Base-by-base conservation (phyloP, 768 basidiomycete genomes). In the Myochromella boudieri region DNA sequence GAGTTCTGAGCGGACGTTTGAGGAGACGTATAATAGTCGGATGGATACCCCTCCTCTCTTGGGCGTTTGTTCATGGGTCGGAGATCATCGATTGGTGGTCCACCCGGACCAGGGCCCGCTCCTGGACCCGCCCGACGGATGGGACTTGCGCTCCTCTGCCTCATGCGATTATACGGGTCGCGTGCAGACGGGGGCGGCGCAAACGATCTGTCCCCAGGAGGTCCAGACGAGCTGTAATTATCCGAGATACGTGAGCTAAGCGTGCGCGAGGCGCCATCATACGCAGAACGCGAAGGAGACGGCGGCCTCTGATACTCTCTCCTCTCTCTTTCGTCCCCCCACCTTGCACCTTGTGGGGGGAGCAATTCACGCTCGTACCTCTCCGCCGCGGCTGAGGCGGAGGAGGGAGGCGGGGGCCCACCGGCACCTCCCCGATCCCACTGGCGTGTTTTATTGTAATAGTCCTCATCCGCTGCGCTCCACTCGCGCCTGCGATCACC, bases 81-180 rank as follows among this genome's bases (percentile, higher is more conserved):
- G 18, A 62, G 18, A 34, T 75, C 76, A 18, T 73, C 75, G 1
- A 62, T 52, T 8, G 62, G 46, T 3, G 52, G 57, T 11, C 59
- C 64, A 0, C 61, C 65, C 22, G 65, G 56, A n/a, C n/a, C n/a
- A n/a, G n/a, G n/a, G n/a, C n/a, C n/a, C n/a, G n/a, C n/a, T n/a
- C n/a, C n/a, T n/a, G n/a, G n/a, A n/a, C n/a, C n/a, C n/a, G n/a
- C n/a, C 11, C 75, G 59, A 25, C 68, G 60, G 2, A 65, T 50
- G 26, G 71, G 70, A 58, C 74, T 78, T 3, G 72, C 68, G 48
- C 77, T 79, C 32, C 75, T 67, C 9, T 53, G 67, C n/a, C 77
- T 68, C 17, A 76, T 67, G 4, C 76, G 69, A n/a, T 63, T 64
- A 49, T 68, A 72, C 34, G 47, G 39, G 33, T 52, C 45, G 12